A percentile compares a stretch with the other conserved stretches of the same genome.
Conservation (phyloP, 495 filamentous ascomycete genomes). For the Monascus purpureus region DNA sequence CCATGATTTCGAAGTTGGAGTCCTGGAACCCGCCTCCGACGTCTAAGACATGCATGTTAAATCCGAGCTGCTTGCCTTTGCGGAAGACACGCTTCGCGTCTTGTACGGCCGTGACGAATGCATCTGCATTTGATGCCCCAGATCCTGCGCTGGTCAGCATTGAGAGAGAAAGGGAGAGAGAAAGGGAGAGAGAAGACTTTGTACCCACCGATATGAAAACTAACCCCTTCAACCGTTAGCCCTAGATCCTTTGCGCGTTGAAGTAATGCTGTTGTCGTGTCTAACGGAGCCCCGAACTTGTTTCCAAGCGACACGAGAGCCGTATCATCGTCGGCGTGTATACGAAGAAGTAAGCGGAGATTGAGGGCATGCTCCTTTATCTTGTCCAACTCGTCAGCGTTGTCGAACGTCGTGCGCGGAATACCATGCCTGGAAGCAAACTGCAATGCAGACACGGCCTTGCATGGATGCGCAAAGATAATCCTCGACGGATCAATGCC, state of each 20-base stretch:
- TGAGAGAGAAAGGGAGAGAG: no score
- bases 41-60: no score
- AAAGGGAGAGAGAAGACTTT: no score
- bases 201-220: conserved; percentile 24
- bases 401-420: conserved; percentile 18
- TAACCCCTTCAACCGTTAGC: conserved; percentile 17
- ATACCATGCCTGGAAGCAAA: conserved; percentile 12
- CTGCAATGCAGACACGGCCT: conserved; percentile 9
- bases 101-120: no score
- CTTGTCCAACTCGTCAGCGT: conserved; percentile 19
- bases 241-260: conserved; percentile 11
- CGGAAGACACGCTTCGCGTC: no score
- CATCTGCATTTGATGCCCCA: no score
- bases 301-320: conserved; percentile 12
- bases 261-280: conserved; percentile 8
- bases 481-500: conserved; percentile 17
- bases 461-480: conserved; percentile 22
- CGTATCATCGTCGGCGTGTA: conserved; percentile 14
- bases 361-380: conserved; percentile 14
- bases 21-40: no score
- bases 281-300: conserved; percentile 18
- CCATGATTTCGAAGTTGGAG: no score
- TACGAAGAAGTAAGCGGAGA: conserved; percentile 15
- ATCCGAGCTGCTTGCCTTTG: no score
- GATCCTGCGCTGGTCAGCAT: no score